Percentiles rank a stretch among this genome's conserved stretches.
phyloP scores from a whole-genome alignment of 345 rosid genomes.

The Ceriops decandra region DNA sequence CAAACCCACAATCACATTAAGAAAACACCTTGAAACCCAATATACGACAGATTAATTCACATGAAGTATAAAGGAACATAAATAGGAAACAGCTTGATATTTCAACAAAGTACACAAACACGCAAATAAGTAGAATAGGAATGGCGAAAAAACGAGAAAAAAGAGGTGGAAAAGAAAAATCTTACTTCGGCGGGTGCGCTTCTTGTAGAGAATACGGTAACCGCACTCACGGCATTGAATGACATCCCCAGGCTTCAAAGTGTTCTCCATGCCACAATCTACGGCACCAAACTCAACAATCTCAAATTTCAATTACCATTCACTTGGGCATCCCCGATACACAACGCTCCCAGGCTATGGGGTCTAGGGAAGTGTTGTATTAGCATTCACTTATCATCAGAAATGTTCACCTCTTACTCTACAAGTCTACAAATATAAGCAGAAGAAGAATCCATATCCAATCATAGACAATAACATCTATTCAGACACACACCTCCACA shows the following conservation, averaged over 20 bases:
- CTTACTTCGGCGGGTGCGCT: conserved; percentile 87
- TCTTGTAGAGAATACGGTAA: conserved; percentile 85
- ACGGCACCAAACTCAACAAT: background rate
- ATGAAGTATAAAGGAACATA: too few species aligned
- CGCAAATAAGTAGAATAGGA: background rate
- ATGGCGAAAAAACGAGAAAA: background rate
- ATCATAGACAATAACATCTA: background rate
- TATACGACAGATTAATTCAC: too few species aligned
- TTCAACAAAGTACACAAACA: background rate
- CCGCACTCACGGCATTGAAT: conserved; percentile 97
- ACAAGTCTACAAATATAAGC: background rate
- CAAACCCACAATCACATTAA: too few species aligned
- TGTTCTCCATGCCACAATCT: conserved; percentile 85
- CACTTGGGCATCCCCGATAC: too few species aligned
- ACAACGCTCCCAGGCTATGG: too few species aligned
- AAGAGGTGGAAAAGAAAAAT: background rate
- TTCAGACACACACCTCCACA: conserved; percentile 55
- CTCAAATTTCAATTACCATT: background rate
- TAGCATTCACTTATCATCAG: too few species aligned
- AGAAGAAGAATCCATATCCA: background rate
- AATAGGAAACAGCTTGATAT: background rate
- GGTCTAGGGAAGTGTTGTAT: too few species aligned
- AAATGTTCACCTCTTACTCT: too few species aligned
- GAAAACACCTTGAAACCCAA: too few species aligned
- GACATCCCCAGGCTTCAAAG: conserved; percentile 74